Conservation (phyloP, 2,329 filamentous ascomycete genomes). For the Aspergillus cejpii region DNA sequence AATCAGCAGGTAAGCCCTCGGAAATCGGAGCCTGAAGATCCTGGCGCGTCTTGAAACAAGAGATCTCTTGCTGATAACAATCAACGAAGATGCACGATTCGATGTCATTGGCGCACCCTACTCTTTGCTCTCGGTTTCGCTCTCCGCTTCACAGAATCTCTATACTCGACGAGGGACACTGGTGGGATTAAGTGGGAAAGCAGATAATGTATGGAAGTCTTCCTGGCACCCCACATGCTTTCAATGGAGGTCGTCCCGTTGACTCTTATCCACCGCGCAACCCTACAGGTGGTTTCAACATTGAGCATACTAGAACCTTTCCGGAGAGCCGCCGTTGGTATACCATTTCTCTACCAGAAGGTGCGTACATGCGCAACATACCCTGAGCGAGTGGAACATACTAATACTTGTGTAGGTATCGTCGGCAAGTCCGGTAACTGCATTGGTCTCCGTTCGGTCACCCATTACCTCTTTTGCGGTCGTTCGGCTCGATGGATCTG, state of each 20-base stretch:
- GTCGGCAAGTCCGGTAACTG: constrained; percentile 79
- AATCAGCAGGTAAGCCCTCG: constrained; percentile 36
- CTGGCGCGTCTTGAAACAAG: not conserved
- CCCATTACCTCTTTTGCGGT: constrained; percentile 80
- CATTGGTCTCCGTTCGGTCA: constrained; percentile 80
- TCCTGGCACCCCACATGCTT: not conserved
- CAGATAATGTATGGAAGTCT: constrained; percentile 66
- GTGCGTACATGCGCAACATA: constrained; percentile 20
- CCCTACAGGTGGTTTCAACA: constrained; percentile 69
- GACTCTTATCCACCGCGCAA: constrained; percentile 3
- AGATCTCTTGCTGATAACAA: constrained; percentile 12
- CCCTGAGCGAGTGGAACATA: not conserved
- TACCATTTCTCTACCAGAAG: constrained; percentile 90
- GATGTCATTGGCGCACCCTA: constrained; percentile 88
- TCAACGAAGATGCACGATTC: constrained; percentile 72
- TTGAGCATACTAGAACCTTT: constrained; percentile 81
- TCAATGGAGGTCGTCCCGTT: not conserved
- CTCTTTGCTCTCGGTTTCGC: constrained; percentile 84
- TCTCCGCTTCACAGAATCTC: constrained; percentile 87
- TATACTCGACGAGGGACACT: constrained; percentile 89
- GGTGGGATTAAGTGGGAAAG: constrained; percentile 80
- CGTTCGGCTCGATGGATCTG: constrained; percentile 82
- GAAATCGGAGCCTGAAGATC: not conserved
- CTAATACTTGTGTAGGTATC: constrained; percentile 53
- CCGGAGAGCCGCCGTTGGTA: constrained; percentile 68